These are phyloP conservation scores for Abrus pulchellus DNA, from an alignment of 306 rosid species.

Conservation along the genomic window DNA sequence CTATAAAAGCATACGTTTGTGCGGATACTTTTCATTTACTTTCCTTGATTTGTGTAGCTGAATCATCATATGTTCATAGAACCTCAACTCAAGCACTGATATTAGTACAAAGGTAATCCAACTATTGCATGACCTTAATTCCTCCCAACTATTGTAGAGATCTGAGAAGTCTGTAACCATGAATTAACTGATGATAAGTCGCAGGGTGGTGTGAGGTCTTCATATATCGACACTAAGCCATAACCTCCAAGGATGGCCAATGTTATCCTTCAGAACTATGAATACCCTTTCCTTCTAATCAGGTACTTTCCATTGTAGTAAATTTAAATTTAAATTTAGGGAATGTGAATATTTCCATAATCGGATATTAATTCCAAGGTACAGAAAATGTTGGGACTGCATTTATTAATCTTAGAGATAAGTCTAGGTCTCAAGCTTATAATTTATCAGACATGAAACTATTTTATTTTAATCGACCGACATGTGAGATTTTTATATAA, in stretches of 20 bases:
- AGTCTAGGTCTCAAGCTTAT: no score
- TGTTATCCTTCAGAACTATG: neutral
- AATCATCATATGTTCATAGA: neutral
- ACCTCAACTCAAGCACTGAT: neutral
- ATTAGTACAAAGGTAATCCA: neutral
- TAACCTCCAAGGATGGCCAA: neutral
- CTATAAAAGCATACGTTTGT: neutral
- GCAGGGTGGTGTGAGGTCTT: neutral
- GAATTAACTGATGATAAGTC: neutral
- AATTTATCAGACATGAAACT: no score
- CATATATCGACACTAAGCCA: neutral
- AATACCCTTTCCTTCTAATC: neutral
- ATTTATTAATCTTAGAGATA: no score
- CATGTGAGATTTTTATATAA: neutral
- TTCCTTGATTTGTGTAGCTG: neutral
- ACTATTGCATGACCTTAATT: neutral
- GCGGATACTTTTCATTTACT: neutral
- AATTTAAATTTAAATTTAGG: no score
- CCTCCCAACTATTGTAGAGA: neutral
- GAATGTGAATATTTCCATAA: no score
- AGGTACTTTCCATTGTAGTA: neutral
- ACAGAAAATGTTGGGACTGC: no score
- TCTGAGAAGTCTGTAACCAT: neutral
- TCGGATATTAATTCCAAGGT: no score
- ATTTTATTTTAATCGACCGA: no score